These are phyloP conservation scores for Geopyxis carbonaria DNA, from an alignment of 495 filamentous ascomycete genomes.

Conservation along the genomic window DNA sequence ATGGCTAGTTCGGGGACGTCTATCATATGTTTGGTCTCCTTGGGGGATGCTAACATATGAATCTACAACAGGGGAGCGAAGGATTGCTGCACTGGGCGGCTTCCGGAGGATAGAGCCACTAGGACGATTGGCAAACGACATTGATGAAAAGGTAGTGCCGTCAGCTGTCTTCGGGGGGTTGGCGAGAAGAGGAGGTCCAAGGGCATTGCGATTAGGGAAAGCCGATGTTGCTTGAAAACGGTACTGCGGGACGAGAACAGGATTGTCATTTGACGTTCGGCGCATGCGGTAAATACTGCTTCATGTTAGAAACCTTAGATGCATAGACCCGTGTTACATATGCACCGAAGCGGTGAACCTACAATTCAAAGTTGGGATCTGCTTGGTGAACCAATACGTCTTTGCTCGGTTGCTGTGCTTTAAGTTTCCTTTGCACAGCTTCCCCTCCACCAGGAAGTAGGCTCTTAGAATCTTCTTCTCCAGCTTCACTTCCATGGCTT, in stretches of 20 bases:
- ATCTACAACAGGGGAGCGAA: background rate
- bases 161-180: conserved; percentile 11
- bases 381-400: conserved; percentile 20
- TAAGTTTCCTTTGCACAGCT: conserved; percentile 15
- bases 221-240: conserved; percentile 13
- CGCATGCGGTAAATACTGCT: conserved; percentile 23
- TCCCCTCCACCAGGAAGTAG: conserved; percentile 2
- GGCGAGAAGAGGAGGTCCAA: conserved; percentile 16
- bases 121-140: conserved; percentile 1
- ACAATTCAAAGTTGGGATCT: conserved; percentile 21
- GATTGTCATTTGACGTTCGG: conserved; percentile 18
- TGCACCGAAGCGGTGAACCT: conserved; percentile 4
- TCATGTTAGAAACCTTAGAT: background rate
- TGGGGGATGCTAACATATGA: background rate
- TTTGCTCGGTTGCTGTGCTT: conserved; percentile 16
- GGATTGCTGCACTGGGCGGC: conserved; percentile 4
- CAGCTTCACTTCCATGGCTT: too few relatives aligned
- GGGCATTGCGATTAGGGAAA: conserved; percentile 23
- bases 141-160: background rate
- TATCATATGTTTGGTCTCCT: conserved; percentile 2
- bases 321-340: conserved; percentile 1
- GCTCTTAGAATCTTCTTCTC: conserved; percentile 4
- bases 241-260: conserved; percentile 23
- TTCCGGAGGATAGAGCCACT: conserved; percentile 3
- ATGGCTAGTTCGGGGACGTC: conserved; percentile 3